phyloP scores from a whole-genome alignment of 1,284 basidiomycete genomes.

The Sporisorium exsertum region DNA sequence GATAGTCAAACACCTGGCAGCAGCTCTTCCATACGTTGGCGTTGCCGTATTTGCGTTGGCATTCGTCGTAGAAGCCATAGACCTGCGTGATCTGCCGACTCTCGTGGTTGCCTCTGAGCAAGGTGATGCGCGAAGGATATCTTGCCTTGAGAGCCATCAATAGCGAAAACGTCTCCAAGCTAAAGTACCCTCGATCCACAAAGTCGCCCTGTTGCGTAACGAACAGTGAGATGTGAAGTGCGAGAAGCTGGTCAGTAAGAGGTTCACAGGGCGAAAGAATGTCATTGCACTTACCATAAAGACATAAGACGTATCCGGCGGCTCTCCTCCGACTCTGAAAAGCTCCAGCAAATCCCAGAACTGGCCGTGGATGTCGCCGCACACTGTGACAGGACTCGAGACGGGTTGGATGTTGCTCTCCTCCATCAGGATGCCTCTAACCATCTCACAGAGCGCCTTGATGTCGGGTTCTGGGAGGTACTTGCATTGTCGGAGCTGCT shows the following conservation, averaged over 20 bases:
- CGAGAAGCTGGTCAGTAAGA: constrained; percentile 3
- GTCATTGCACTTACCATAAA: constrained; percentile 87
- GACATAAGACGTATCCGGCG: constrained; percentile 91
- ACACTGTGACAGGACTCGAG: constrained; percentile 88
- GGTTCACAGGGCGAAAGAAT: background rate
- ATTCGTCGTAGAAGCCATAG: constrained; percentile 95
- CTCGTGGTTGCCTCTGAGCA: constrained; percentile 94
- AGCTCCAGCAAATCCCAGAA: constrained; percentile 95
- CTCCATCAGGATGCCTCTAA: constrained; percentile 86
- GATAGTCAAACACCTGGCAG: constrained; percentile 99
- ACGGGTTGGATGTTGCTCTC: constrained; percentile 96
- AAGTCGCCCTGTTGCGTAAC: constrained; percentile 83
- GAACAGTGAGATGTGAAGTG: background rate
- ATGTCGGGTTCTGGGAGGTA: constrained; percentile 91
- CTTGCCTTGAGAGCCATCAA: constrained; percentile 89
- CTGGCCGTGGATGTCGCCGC: constrained; percentile 94
- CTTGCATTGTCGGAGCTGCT: constrained; percentile 82
- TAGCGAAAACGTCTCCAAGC: constrained; percentile 92
- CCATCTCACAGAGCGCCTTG: constrained; percentile 87
- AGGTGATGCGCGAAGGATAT: constrained; percentile 90
- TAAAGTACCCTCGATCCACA: constrained; percentile 95
- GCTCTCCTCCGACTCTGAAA: constrained; percentile 85
- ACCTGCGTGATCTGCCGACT: constrained; percentile 96
- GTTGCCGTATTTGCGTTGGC: constrained; percentile 91
- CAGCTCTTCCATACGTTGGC: constrained; percentile 98